Base-by-base conservation (phyloP, 495 filamentous ascomycete species). In the Glonium stellatum region DNA sequence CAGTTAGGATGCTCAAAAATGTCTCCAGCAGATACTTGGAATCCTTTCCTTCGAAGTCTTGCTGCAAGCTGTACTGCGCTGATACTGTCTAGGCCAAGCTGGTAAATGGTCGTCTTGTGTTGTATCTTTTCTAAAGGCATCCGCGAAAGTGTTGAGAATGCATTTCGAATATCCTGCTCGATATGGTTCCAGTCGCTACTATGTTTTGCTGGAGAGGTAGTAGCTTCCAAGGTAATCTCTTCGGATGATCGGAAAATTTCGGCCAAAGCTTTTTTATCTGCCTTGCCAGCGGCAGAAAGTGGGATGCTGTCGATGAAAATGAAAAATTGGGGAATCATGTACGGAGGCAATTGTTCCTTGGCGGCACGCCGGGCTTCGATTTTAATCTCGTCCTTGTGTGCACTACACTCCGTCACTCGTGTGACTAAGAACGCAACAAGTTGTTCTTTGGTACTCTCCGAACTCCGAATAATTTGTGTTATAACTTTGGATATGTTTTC, bases 1-100 rank as follows among this genome's bases (percentile, higher is more conserved):
- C 80, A 80, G 0, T 76, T 85, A 1, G 77, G 77, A 55, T 80
- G 74, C 66, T 87, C 80, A 11, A 95, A 77, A 34, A 95, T 81
- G 64, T 93, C 87, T 25, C 80, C 78, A 0, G 85, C 82, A 4
- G 78, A 74, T 11, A 89, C 71, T 4, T 72, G 57, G 11, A 74
- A 70, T 4, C 69, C 72, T n/a, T 55, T 39, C 25, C 58, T 62
- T 39, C 73, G 59, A 1, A 77, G 66, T 21, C 44, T 31, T 1
- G 69, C 39, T 3, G 75, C 73, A 44, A 77, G 51, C 56, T 76
- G 73, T 36, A 71, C 69, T n/a, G 75, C 75, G 56, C 70, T 76
- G 36, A 77, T 70, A 47, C 75, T 77, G 55, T 77, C 75, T 0
- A 77, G 60, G 1, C 75, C 75, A 5, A 76, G 64, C 47, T 70